Base-by-base conservation (phyloP, 2,329 filamentous ascomycete species). In the Boeremia lycopersici region DNA sequence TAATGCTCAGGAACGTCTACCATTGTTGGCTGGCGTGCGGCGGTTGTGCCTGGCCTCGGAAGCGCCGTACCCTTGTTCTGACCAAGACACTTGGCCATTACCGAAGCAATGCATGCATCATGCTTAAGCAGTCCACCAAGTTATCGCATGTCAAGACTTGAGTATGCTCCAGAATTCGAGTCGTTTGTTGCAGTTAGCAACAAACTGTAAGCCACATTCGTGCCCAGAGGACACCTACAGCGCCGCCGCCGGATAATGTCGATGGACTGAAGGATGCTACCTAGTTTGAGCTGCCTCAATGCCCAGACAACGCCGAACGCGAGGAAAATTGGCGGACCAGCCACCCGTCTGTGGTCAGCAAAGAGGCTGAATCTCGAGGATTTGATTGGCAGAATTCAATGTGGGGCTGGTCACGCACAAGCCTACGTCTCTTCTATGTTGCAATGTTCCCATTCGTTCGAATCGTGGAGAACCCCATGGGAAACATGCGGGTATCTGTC, bases 321-420 rank as follows among this genome's bases (percentile, higher is more conserved):
- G 47, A 53, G 42, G 47, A 31, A 29, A 28, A 30, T 39, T 38
- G 15, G 15, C 36, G 13, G 26, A 17, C 26, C 38, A 48, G 50
- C 50, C 50, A 53, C 43, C 38, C 50, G 43, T 31, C 31, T 11
- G 25, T 33, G 13, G 48, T 34, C 48, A 40, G 41, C 33, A 38
- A 15, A 13, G 39, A 45, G 42, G 48, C 43, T 47, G 43, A 43
- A 38, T 26, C 8, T 2, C 31, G 33, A n/a, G 23, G 23, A n/a
- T 15, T 7, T 50, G 15, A 50, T 15, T 50, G 39, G 41, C 6
- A 6, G 10, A 3, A 13, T 8, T 17, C 48, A 38, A 25, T 12
- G 36, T 47, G 31, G 31, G 23, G 43, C 36, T 30, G 25, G 30
- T 31, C 30, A 34, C 38, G 31, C 30, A 48, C 31, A 36, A 31